Evolutionary conservation across 768 basidiomycete species (phyloP).

Genomic region (Amanita rubescens): DNA sequence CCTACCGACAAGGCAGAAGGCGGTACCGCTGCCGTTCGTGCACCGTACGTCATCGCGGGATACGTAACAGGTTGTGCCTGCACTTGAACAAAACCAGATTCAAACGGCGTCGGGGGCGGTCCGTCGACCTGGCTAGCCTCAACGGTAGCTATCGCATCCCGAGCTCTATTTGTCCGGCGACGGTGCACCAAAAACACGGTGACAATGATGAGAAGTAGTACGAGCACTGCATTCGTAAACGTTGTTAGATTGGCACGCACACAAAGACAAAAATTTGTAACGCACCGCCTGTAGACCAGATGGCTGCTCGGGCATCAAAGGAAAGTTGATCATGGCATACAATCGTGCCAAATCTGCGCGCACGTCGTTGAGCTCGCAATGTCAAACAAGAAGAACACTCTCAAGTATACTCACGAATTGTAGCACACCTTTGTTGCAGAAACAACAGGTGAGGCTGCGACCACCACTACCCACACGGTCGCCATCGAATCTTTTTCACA

Average conservation of each 20-base stretch:
- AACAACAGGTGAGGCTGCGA: slow-evolving; percentile 16
- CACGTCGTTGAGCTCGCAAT: not conserved
- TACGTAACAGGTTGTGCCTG: not conserved
- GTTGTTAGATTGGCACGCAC: not conserved
- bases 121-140: slow-evolving; percentile 26
- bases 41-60: not conserved
- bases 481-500: slow-evolving; percentile 7
- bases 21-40: slow-evolving; percentile 3
- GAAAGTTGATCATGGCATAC: slow-evolving; percentile 1
- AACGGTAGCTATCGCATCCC: slow-evolving; percentile 8
- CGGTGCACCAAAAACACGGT: not conserved
- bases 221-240: not conserved
- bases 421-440: slow-evolving; percentile 19
- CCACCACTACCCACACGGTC: slow-evolving; percentile 12
- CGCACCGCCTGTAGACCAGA: slow-evolving; percentile 2
- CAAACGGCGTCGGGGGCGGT: slow-evolving; percentile 22
- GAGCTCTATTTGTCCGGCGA: not conserved
- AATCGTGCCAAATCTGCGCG: not conserved
- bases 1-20: slow-evolving; percentile 1
- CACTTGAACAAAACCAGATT: slow-evolving; percentile 19
- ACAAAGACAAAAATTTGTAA: not conserved
- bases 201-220: not conserved
- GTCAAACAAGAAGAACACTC: not conserved
- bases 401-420: not conserved
- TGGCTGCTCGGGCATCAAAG: not conserved